Evolutionary conservation across 257 asterid species (phyloP), one percentile per base, ranked within the genome.

Genomic region (Thymus mandschuricus): DNA sequence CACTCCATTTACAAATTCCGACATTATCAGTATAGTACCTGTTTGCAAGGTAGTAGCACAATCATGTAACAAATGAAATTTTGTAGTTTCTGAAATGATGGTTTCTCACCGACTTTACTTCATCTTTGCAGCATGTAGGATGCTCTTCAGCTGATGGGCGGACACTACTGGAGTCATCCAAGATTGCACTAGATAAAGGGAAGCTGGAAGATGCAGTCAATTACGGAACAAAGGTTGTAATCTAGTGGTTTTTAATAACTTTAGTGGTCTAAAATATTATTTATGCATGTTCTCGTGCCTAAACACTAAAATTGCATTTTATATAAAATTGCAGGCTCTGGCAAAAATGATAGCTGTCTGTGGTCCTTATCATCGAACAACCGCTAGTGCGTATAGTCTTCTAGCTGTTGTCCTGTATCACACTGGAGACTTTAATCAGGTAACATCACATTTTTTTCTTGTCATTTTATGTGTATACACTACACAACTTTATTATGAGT

Each of bases 351-450:
- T 95, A 64, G 94, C 98, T 64, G 98, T 95, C 13, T 92, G 99
- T 67, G 99, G 99, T 71, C 98, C 99, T 64, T 92, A 88, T 81
- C 97, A 95, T 82, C 96, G 98, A 70, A 84, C 86, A 50, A 95
- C 97, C 31, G 99, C 99, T 63, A 82, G 98, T 83, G 98, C 99
- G 49, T 95, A 95, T 79, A 95, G 98, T 84, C 97, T 95, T 76
- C 94, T 95, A 44, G 98, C 99, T 62, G 99, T 95, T 78, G 99
- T 95, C 75, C 87, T 95, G 82, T 95, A 95, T 81, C 99, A 95
- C 86, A 95, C 99, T 49, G 99, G 99, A 69, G 99, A 95, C 64
- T 92, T 95, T 81, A 87, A 95, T 87, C 98, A 95, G 96, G 99
- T 90, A 73, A 61, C 40, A 56, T 13, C 29, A 50, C 5, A 44